These are phyloP conservation scores for Beta vulgaris DNA, from an alignment of 148 eudicot genomes.

Conservation along the genomic window DNA sequence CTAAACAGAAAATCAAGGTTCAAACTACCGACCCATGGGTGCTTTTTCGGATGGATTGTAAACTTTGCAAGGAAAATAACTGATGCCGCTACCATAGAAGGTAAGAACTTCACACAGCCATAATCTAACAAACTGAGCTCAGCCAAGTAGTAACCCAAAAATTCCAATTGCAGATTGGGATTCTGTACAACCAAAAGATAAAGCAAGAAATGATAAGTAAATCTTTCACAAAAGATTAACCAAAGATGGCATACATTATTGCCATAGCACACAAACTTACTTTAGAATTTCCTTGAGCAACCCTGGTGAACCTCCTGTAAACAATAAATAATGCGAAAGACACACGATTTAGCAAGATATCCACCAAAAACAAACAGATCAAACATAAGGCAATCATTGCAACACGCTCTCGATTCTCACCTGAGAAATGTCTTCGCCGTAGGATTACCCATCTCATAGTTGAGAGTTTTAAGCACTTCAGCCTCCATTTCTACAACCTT, in stretches of 20 bases:
- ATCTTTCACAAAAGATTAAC: not conserved
- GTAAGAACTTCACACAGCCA: conserved; percentile 69
- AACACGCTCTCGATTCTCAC: conserved; percentile 27
- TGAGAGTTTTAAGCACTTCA: conserved; percentile 61
- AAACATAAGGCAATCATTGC: not conserved
- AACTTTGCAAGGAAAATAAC: conserved; percentile 73
- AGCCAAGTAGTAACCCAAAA: conserved; percentile 70
- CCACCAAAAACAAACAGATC: not conserved
- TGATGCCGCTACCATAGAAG: conserved; percentile 86
- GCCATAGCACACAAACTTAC: conserved; percentile 27
- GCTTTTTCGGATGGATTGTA: conserved; percentile 43
- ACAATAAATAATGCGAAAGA: not conserved
- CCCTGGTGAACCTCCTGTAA: conserved; percentile 55
- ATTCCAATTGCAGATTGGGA: conserved; percentile 56
- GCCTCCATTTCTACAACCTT: conserved; percentile 79
- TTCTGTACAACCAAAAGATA: conserved; percentile 36
- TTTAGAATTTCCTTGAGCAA: conserved; percentile 49
- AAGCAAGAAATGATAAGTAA: not conserved
- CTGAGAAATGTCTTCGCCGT: conserved; percentile 74
- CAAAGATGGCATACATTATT: not conserved
- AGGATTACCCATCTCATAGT: conserved; percentile 74
- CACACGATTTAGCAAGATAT: not conserved
- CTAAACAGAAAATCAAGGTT: not conserved
- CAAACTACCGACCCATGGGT: conserved; percentile 76
- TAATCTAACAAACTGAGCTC: conserved; percentile 85